Evolutionary conservation across 2,329 filamentous ascomycete genomes (phyloP).

Genomic region (Lachnellula cervina): DNA sequence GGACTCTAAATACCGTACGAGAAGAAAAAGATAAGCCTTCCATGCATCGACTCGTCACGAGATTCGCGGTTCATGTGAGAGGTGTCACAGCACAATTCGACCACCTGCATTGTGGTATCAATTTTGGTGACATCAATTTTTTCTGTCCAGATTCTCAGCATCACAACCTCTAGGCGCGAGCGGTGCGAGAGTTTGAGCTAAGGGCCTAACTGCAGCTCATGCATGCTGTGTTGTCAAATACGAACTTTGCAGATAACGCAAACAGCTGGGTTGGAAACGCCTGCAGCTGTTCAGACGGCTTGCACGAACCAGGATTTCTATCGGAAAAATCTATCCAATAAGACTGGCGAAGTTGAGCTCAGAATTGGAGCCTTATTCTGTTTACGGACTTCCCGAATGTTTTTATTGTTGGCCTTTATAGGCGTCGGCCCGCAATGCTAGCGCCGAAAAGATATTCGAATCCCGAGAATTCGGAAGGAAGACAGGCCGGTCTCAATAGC

Average conservation of each 20-base stretch:
- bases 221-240: constrained; percentile 10
- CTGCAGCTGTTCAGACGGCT: not conserved
- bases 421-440: no score
- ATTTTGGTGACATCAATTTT: no score
- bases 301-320: no score
- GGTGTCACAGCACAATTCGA: not conserved
- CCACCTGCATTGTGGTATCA: not conserved
- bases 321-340: no score
- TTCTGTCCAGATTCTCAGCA: not conserved
- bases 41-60: not conserved
- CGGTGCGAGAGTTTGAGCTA: not conserved
- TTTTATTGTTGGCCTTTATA: no score
- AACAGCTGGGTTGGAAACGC: no score
- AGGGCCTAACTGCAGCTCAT: not conserved
- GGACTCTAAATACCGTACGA: not conserved
- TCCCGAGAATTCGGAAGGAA: no score
- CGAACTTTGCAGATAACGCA: not conserved
- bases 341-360: no score
- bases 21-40: not conserved
- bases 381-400: no score
- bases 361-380: no score
- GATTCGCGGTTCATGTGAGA: not conserved
- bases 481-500: no score
- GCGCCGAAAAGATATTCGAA: no score
- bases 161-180: not conserved